Percentiles rank a stretch among this genome's conserved stretches.
Evolutionary conservation across 805 yeast species (phyloP).

Genomic region (Candida peoriensis): DNA sequence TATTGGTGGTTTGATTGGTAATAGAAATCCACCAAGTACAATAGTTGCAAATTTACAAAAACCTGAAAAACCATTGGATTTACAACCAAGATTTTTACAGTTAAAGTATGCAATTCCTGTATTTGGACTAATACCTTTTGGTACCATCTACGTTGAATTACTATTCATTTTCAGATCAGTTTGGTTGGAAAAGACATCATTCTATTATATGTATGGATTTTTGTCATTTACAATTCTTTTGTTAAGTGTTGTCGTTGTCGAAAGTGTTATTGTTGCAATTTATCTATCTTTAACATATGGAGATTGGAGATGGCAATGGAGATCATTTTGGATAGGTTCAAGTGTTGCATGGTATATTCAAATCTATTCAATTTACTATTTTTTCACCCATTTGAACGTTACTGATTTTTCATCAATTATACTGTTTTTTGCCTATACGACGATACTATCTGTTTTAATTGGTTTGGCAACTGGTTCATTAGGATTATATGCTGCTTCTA

Average conservation of each 20-base stretch:
- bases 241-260: slow-evolving; percentile 58
- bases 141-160: slow-evolving; percentile 75
- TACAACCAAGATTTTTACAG: slow-evolving; percentile 29
- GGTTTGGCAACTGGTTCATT: slow-evolving; percentile 74
- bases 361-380: slow-evolving; percentile 63
- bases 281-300: slow-evolving; percentile 56
- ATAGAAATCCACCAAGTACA: slow-evolving; percentile 23
- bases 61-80: slow-evolving; percentile 25
- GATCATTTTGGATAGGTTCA: slow-evolving; percentile 63
- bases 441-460: slow-evolving; percentile 54
- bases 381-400: slow-evolving; percentile 49
- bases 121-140: slow-evolving; percentile 75
- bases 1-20: slow-evolving; percentile 60
- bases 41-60: slow-evolving; percentile 14
- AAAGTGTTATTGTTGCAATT: slow-evolving; percentile 65
- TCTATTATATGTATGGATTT: slow-evolving; percentile 78
- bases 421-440: slow-evolving; percentile 68
- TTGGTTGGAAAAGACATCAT: slow-evolving; percentile 77
- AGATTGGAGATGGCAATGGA: slow-evolving; percentile 78
- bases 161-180: slow-evolving; percentile 66
- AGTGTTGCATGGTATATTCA: slow-evolving; percentile 71
- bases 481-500: slow-evolving; percentile 60
- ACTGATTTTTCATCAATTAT: slow-evolving; percentile 63
- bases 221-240: slow-evolving; percentile 56
- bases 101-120: slow-evolving; percentile 30